Evolutionary conservation across 495 filamentous ascomycete genomes (phyloP), one percentile per base, ranked within the genome.

Genomic region (Extremus antarcticus): DNA sequence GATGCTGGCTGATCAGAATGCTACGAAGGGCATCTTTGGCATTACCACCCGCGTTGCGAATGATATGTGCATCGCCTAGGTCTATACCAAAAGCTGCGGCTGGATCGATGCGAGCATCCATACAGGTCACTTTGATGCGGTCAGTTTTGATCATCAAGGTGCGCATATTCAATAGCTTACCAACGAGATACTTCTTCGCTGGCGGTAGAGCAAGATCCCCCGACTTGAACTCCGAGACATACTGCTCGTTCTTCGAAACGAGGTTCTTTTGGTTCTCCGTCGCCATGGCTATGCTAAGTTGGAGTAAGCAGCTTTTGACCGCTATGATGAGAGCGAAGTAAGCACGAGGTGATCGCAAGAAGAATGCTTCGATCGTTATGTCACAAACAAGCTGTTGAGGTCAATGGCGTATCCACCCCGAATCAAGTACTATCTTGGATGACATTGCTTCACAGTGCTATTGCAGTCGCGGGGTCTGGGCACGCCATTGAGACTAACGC

Each of bases 101-200:
- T 0, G 85, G 77, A 59, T 90, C 83, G 57, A 94, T 81, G 11
- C 88, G 80, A 0, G 88, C 85, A 63, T 94, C 87, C 86, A 91
- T 92, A 70, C 88, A 94, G 2, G 87, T 87, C 38, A 86, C 76
- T 19, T 46, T 20, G 13, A 15, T 35, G 25, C 40, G 45, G 40
- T 25, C 16, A 25, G 25, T 22, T 39, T 17, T 20, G 13, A 25
- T 1, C 20, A 24, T 21, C 21, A 24, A 2, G 38, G 25, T 22
- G 13, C n/a, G 9, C 15, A 10, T 15, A 54, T 7, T 8, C 8
- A 41, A 2, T 22, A 47, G 11, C 64, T 47, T 66, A 78, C 78
- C 61, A 29, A 85, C 71, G 13, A 77, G 71, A 59, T 83, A 84
- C 59, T 82, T 76, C 73, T 87, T 86, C 17, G 80, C 76, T 0